phyloP scores from a whole-genome alignment of 163 green algal species.

The Prototheca wickerhamii region DNA sequence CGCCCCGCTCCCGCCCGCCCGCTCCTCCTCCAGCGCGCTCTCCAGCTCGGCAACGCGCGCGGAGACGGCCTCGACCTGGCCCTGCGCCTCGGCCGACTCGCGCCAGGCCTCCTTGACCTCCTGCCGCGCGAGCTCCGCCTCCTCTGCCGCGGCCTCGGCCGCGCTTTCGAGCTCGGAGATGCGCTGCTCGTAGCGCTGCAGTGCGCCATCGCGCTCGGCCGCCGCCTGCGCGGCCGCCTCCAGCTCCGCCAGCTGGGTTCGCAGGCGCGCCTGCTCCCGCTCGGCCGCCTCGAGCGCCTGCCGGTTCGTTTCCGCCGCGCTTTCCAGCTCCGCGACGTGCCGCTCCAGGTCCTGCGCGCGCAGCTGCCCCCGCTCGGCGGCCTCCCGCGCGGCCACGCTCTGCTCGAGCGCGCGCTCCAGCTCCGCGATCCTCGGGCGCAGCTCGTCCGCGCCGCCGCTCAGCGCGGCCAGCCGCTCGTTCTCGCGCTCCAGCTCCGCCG shows the following conservation, averaged over 20 bases:
- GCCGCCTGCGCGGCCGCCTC: not conserved
- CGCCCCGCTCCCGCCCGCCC: no score
- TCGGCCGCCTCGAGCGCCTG: not conserved
- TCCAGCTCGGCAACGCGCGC: not conserved
- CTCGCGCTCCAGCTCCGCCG: not conserved
- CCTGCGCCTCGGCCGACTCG: not conserved
- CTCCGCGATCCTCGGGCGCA: conserved; percentile 1
- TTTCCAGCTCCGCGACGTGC: not conserved
- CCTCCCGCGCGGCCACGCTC: not conserved
- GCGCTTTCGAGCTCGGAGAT: not conserved
- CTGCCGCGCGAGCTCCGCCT: no score
- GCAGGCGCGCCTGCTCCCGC: no score
- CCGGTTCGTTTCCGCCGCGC: not conserved
- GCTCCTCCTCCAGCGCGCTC: not conserved
- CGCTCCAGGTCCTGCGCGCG: not conserved
- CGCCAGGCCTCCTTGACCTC: not conserved
- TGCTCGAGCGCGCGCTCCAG: not conserved
- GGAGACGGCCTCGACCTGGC: not conserved
- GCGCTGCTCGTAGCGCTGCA: no score
- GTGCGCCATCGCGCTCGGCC: not conserved
- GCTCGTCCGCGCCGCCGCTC: no score
- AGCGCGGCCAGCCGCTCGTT: no score
- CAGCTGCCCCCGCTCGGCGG: not conserved
- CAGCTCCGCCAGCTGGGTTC: no score
- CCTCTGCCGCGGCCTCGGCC: not conserved